Percentiles rank a stretch among this genome's conserved stretches.
These are phyloP conservation scores for Gomphus sp. DNA, from an alignment of 1,284 basidiomycete species.

Conservation along the genomic window DNA sequence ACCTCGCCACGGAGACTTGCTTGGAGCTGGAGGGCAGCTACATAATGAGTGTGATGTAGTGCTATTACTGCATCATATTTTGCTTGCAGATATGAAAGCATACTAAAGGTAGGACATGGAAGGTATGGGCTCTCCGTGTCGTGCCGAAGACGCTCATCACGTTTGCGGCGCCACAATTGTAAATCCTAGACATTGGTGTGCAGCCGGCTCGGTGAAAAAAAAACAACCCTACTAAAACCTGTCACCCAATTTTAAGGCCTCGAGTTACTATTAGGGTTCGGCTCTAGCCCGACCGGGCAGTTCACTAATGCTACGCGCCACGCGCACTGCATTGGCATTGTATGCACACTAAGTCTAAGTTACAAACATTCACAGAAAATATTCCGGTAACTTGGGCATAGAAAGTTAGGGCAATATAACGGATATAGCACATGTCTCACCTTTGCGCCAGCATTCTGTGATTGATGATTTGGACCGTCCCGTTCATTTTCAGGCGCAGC, in stretches of 20 bases:
- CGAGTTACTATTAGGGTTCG: too few relatives aligned
- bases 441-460: conserved; percentile 61
- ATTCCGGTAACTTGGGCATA: conserved; percentile 8
- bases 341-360: not conserved
- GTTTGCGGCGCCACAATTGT: too few relatives aligned
- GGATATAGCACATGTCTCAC: conserved; percentile 24
- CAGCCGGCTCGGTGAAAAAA: too few relatives aligned
- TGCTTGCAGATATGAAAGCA: conserved; percentile 26
- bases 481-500: conserved; percentile 97
- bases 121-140: not conserved
- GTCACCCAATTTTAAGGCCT: too few relatives aligned
- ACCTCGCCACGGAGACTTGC: conserved; percentile 42
- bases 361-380: conserved; percentile 9
- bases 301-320: not conserved
- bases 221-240: too few relatives aligned
- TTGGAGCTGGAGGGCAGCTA: conserved; percentile 37
- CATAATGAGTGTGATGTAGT: conserved; percentile 36
- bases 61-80: conserved; percentile 22
- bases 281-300: not conserved
- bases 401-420: not conserved
- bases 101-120: conserved; percentile 11
- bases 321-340: conserved; percentile 7
- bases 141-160: not conserved
- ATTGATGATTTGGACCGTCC: conserved; percentile 70
- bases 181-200: too few relatives aligned